Evolutionary conservation across 441 rosid genomes (phyloP).

Genomic region (Erodium moschatum): DNA sequence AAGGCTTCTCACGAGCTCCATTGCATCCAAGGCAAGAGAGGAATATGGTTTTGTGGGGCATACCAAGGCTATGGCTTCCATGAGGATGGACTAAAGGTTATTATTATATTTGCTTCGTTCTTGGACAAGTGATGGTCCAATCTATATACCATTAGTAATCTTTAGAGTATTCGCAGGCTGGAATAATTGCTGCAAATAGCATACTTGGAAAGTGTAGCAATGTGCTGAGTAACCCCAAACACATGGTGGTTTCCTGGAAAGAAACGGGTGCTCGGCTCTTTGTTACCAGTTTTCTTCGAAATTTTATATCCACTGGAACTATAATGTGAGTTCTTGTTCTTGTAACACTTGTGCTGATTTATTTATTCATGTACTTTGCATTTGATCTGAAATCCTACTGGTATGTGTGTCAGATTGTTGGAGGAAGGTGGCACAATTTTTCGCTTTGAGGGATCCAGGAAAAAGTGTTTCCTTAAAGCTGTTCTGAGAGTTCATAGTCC

Average conservation of each 20-base stretch:
- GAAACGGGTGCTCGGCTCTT: constrained; percentile 61
- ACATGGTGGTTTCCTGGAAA: constrained; percentile 50
- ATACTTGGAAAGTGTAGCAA: constrained; percentile 36
- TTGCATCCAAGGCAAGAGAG: constrained; percentile 66
- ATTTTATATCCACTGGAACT: constrained; percentile 48
- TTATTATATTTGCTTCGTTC: too few relatives aligned
- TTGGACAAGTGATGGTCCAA: too few relatives aligned
- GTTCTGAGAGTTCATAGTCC: constrained; percentile 58
- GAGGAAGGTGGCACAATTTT: constrained; percentile 78
- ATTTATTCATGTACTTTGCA: too few relatives aligned
- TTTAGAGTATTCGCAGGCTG: constrained; percentile 51
- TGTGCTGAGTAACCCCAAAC: constrained; percentile 41
- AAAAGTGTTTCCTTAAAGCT: constrained; percentile 33
- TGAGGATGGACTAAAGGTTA: constrained; percentile 83
- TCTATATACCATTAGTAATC: too few relatives aligned
- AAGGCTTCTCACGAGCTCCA: constrained; percentile 68
- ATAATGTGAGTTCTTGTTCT: constrained; percentile 36
- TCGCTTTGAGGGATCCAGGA: constrained; percentile 38
- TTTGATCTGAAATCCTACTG: too few relatives aligned
- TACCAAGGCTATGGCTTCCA: constrained; percentile 90
- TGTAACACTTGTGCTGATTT: too few relatives aligned
- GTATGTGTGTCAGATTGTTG: constrained; percentile 32
- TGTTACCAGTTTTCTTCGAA: constrained; percentile 54
- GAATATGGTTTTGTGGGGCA: constrained; percentile 87
- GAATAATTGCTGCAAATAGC: constrained; percentile 40